A percentile compares a stretch with the other conserved stretches of the same genome.
phyloP scores from a whole-genome alignment of 805 yeast species.

The Lachancea kluyveri region DNA sequence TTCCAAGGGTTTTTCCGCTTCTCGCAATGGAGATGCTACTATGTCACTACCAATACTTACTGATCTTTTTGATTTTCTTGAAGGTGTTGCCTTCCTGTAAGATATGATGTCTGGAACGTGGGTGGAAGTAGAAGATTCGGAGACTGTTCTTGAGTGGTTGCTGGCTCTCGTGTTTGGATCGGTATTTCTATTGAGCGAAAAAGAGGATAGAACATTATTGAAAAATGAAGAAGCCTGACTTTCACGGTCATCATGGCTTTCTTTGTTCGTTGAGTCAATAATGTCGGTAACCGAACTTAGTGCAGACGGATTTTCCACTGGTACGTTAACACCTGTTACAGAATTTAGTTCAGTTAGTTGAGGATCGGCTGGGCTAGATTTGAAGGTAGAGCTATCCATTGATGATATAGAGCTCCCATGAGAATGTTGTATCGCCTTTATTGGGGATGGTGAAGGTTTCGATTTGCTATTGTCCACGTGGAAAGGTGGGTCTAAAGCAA shows the following conservation, averaged over 20 bases:
- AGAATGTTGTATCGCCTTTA: conserved; percentile 5
- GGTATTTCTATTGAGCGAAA: conserved; percentile 12
- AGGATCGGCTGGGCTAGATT: conserved; percentile 27
- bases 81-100: conserved; percentile 24
- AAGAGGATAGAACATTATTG: conserved; percentile 18
- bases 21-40: conserved; percentile 14
- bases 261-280: conserved; percentile 5
- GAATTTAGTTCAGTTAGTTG: conserved; percentile 22
- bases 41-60: conserved; percentile 7
- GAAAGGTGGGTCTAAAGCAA: neutral
- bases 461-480: neutral
- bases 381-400: conserved; percentile 11
- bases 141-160: conserved; percentile 4
- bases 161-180: conserved; percentile 2
- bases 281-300: conserved; percentile 17
- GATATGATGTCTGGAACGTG: conserved; percentile 26
- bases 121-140: conserved; percentile 4
- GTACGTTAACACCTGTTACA: conserved; percentile 12
- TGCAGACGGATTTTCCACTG: conserved; percentile 12
- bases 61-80: conserved; percentile 5
- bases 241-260: neutral
- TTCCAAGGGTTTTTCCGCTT: conserved; percentile 21
- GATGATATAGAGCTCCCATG: conserved; percentile 5
- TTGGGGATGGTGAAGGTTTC: conserved; percentile 6
- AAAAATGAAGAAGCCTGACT: conserved; percentile 12